phyloP scores from a whole-genome alignment of 139 green algal genomes.

The Chlamydomonas schloesseri region DNA sequence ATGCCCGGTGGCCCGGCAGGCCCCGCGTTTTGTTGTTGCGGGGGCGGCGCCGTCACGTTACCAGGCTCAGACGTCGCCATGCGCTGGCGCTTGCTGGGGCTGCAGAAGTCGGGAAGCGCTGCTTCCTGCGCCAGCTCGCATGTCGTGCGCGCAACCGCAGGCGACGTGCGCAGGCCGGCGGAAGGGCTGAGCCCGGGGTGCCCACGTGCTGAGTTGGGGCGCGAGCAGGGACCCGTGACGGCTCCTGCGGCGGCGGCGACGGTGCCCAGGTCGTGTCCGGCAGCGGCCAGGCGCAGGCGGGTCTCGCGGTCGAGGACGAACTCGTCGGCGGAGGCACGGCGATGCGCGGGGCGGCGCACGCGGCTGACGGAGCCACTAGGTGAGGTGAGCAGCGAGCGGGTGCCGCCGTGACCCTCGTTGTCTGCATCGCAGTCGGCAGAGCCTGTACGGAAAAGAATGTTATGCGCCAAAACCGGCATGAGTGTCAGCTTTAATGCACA shows the following conservation, averaged over 20 bases:
- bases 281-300: neutral
- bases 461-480: no score
- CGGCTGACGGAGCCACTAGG: neutral
- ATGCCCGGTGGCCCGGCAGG: no score
- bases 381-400: neutral
- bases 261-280: no score
- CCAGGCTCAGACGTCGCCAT: neutral
- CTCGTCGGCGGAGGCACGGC: neutral
- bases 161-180: no score
- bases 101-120: conserved; percentile 30
- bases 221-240: neutral
- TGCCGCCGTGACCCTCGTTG: neutral
- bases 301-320: neutral
- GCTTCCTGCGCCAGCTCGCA: neutral
- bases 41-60: no score
- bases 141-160: neutral
- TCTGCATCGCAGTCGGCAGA: no score
- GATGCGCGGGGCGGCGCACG: neutral
- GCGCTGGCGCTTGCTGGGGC: conserved; percentile 18
- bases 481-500: no score
- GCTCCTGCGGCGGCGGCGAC: no score
- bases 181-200: neutral
- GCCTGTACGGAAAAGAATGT: no score
- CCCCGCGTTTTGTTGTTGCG: no score
- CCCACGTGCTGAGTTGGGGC: no score